Conservation (phyloP, 192 early-diverging fungal species). For the Linnemannia elongata region DNA sequence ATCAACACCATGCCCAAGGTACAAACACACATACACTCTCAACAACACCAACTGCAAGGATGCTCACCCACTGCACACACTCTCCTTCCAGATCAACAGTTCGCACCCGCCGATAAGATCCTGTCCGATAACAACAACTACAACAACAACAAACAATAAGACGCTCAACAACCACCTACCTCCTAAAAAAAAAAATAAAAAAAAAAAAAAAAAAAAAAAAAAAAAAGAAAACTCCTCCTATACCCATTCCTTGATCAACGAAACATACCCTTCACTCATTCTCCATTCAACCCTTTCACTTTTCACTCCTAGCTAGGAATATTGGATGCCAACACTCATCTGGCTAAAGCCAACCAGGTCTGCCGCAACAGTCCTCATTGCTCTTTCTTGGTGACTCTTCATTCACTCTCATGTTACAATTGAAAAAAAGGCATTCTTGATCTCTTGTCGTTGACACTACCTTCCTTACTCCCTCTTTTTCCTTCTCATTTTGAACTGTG, state of each 20-base stretch:
- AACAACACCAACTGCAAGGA: background rate
- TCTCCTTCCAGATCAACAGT: background rate
- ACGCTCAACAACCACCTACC: too few relatives aligned
- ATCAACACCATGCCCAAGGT: background rate
- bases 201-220: too few relatives aligned
- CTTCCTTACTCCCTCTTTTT: background rate
- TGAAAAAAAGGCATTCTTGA: background rate
- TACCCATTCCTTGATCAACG: too few relatives aligned
- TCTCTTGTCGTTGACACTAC: background rate
- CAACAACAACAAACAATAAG: too few relatives aligned
- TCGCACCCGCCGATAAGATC: background rate
- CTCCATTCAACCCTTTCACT: background rate
- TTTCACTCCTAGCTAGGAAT: background rate
- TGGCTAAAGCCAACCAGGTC: conserved; percentile 40
- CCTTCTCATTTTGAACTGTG: background rate
- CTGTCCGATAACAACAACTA: background rate
- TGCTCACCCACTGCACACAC: background rate
- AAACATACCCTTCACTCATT: background rate
- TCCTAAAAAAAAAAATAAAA: background rate
- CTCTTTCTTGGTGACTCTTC: background rate
- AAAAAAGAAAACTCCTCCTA: background rate
- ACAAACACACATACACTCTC: background rate
- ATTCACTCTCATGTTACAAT: background rate
- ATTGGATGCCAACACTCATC: background rate
- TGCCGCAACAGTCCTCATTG: background rate